Evolutionary conservation across 2,329 filamentous ascomycete species (phyloP).

Genomic region (Sphaerulina vaccinii): DNA sequence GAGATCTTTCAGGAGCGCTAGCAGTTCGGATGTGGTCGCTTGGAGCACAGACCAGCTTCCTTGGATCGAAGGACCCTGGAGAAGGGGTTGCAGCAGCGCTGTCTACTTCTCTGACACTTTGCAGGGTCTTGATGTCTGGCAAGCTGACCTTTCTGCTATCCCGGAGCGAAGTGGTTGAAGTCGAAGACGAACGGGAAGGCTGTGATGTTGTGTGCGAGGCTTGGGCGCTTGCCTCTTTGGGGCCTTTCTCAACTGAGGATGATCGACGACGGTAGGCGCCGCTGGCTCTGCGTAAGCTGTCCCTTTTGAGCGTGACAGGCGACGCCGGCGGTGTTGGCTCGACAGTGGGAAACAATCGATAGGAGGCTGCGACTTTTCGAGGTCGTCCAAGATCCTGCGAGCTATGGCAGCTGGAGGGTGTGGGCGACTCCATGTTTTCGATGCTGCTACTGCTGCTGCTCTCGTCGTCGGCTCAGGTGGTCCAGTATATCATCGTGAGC

Average conservation of each 20-base stretch:
- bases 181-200: slow-evolving; percentile 5
- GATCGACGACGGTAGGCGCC: slow-evolving; percentile 26
- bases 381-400: slow-evolving; percentile 15
- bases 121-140: slow-evolving; percentile 18
- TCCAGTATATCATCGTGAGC: background rate
- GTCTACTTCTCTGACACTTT: slow-evolving; percentile 13
- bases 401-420: slow-evolving; percentile 17
- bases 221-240: slow-evolving; percentile 2
- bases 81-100: slow-evolving; percentile 1
- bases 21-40: slow-evolving; percentile 12
- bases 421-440: slow-evolving; percentile 17
- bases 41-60: slow-evolving; percentile 9
- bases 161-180: slow-evolving; percentile 7
- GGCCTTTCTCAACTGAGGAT: slow-evolving; percentile 25
- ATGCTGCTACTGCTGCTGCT: slow-evolving; percentile 8
- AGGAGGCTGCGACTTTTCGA: slow-evolving; percentile 21
- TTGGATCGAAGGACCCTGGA: background rate
- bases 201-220: background rate
- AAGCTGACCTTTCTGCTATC: slow-evolving; percentile 18
- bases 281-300: slow-evolving; percentile 18
- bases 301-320: slow-evolving; percentile 25
- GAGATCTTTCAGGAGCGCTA: slow-evolving; percentile 15
- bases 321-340: slow-evolving; percentile 30
- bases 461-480: background rate
- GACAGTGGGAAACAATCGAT: slow-evolving; percentile 33